A percentile compares a stretch with the other conserved stretches of the same genome.
Conservation (phyloP, 208 protist species). For the Leishmania amazonensis region DNA sequence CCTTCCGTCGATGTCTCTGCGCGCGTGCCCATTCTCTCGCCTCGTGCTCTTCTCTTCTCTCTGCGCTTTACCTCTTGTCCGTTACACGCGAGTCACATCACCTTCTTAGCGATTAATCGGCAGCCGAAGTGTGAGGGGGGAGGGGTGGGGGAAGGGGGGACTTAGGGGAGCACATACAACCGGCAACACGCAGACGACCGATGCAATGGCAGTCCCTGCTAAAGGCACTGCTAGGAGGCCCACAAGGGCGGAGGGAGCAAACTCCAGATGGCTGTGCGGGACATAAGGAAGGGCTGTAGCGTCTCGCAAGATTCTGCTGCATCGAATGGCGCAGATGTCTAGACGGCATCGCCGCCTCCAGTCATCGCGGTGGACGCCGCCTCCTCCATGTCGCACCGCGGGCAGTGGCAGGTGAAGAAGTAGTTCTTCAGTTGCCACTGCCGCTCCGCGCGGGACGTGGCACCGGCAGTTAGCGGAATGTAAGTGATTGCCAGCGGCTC, state of each 20-base stretch:
- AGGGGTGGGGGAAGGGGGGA: neutral
- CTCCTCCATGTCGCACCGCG: constrained; percentile 42
- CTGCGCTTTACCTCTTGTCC: neutral
- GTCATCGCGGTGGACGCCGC: neutral
- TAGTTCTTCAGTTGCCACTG: constrained; percentile 56
- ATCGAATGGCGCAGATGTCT: neutral
- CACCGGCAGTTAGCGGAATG: constrained; percentile 50
- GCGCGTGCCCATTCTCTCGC: too few species aligned
- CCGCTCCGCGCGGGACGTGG: constrained; percentile 38
- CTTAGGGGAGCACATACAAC: neutral
- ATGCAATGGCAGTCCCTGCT: neutral
- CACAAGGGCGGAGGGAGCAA: neutral
- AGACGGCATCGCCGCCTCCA: neutral
- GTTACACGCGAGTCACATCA: neutral
- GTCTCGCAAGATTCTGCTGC: neutral
- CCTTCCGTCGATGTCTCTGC: too few species aligned
- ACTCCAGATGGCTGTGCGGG: neutral
- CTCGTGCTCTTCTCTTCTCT: too few species aligned
- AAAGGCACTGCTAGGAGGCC: neutral
- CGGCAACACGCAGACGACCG: neutral
- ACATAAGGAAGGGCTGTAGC: neutral
- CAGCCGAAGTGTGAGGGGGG: neutral
- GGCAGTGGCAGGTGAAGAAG: constrained; percentile 79
- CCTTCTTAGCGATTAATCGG: neutral
- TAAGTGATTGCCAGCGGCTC: constrained; percentile 81